These are phyloP conservation scores for Zangia roseola DNA, from an alignment of 768 basidiomycete genomes.

Conservation along the genomic window DNA sequence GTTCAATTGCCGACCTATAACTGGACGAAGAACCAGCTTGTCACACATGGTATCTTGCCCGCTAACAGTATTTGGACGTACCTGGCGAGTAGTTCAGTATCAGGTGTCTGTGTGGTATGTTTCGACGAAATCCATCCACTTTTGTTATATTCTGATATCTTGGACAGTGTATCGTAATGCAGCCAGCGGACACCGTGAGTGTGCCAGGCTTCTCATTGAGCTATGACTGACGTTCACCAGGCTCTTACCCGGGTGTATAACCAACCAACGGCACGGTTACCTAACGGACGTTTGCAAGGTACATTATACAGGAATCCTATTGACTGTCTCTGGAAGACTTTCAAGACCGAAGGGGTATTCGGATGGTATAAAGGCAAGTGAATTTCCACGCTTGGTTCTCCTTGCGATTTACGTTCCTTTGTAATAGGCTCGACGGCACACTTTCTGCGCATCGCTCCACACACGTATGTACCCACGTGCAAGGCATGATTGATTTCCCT, in stretches of 20 bases:
- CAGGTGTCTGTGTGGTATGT: conserved; percentile 89
- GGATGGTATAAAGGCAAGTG: conserved; percentile 93
- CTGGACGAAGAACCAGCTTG: conserved; percentile 82
- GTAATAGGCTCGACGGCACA: conserved; percentile 84
- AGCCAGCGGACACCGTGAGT: conserved; percentile 85
- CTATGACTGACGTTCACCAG: conserved; percentile 33
- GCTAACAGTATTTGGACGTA: conserved; percentile 85
- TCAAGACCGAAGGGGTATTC: conserved; percentile 80
- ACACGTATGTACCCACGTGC: conserved; percentile 61
- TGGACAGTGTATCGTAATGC: conserved; percentile 82
- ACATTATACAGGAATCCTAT: conserved; percentile 87
- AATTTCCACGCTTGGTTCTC: not conserved
- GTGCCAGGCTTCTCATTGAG: conserved; percentile 8
- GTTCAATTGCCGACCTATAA: conserved; percentile 97
- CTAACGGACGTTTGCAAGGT: conserved; percentile 72
- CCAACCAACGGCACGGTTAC: conserved; percentile 74
- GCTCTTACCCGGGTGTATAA: conserved; percentile 95
- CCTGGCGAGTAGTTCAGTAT: conserved; percentile 82
- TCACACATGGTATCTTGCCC: conserved; percentile 62
- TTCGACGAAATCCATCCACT: not conserved
- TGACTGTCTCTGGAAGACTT: conserved; percentile 96
- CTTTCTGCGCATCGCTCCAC: conserved; percentile 88
- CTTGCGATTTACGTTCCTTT: not conserved
- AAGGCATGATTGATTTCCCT: not conserved
- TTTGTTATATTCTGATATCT: conserved; percentile 11